Percentiles rank a stretch among this genome's conserved stretches.
Conservation (phyloP, 2,329 filamentous ascomycete species). For the Cryoendolithus antarcticus region DNA sequence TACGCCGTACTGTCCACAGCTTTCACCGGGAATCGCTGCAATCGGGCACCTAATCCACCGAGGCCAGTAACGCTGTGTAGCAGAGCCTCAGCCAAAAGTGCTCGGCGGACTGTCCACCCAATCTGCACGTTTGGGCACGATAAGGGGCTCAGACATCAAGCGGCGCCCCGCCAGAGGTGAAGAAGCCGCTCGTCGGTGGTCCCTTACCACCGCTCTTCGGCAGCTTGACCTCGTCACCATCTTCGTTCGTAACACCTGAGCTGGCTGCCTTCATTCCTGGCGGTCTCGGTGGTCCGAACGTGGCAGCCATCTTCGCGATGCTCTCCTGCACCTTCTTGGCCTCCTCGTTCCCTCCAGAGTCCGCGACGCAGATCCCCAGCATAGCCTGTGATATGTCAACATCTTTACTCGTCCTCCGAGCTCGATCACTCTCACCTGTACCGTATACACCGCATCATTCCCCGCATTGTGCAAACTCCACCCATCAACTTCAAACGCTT, state of each 20-base stretch:
- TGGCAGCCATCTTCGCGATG: constrained; percentile 11
- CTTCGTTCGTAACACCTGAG: constrained; percentile 25
- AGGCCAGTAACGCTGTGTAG: no score
- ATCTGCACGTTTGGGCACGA: no score
- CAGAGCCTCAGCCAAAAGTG: no score
- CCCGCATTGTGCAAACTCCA: constrained; percentile 26
- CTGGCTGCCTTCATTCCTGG: constrained; percentile 25
- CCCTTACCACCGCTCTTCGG: background rate
- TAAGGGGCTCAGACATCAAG: constrained; percentile 16
- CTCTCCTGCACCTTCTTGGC: constrained; percentile 15
- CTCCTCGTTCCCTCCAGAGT: constrained; percentile 22
- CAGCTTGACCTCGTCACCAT: constrained; percentile 22
- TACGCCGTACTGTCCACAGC: no score
- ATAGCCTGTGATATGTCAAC: constrained; percentile 41
- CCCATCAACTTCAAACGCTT: constrained; percentile 49
- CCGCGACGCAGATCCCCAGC: constrained; percentile 46
- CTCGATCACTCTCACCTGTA: constrained; percentile 6
- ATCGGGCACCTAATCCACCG: no score
- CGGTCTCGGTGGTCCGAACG: constrained; percentile 23
- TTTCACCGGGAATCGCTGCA: no score
- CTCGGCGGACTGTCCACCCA: no score
- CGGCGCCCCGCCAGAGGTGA: constrained; percentile 12
- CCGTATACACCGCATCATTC: constrained; percentile 26
- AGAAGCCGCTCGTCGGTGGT: constrained; percentile 7
- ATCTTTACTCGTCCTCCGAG: constrained; percentile 24